Evolutionary conservation across 163 green algal genomes (phyloP).

Genomic region (Chloromonas sp.): DNA sequence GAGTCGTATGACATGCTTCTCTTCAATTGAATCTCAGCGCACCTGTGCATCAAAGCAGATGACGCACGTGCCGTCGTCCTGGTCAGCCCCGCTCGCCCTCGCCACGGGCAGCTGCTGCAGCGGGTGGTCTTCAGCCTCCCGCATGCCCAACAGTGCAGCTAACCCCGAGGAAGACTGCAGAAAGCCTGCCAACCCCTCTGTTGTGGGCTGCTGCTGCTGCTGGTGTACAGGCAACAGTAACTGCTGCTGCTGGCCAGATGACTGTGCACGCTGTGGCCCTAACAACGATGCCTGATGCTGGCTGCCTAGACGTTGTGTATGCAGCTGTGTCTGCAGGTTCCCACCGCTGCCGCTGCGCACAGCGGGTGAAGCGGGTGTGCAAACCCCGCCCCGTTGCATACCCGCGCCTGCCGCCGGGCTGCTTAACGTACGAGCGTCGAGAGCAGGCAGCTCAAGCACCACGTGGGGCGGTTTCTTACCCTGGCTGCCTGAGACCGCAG

Average conservation of each 20-base stretch:
- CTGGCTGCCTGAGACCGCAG: neutral
- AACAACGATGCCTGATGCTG: neutral
- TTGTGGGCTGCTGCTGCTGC: neutral
- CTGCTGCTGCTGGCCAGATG: neutral
- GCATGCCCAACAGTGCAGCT: neutral
- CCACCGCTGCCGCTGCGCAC: neutral
- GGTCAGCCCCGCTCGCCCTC: constrained; percentile 3
- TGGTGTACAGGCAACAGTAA: neutral
- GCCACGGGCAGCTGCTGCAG: neutral
- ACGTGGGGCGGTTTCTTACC: neutral
- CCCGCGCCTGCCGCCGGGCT: no score
- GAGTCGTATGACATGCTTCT: no score
- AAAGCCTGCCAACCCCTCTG: neutral
- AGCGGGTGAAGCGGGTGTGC: neutral
- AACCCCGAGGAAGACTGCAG: neutral
- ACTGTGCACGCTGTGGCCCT: no score
- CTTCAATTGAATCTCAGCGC: no score
- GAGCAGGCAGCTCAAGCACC: neutral
- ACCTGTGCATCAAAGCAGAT: constrained; percentile 47
- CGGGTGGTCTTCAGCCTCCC: neutral
- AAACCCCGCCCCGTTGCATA: no score
- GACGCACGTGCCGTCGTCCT: constrained; percentile 36
- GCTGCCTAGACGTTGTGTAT: neutral
- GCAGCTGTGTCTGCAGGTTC: neutral
- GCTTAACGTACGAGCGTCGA: no score